Percentiles rank a stretch among this genome's conserved stretches.
phyloP scores from a whole-genome alignment of 768 basidiomycete species.

The Austroboletus eburneus region DNA sequence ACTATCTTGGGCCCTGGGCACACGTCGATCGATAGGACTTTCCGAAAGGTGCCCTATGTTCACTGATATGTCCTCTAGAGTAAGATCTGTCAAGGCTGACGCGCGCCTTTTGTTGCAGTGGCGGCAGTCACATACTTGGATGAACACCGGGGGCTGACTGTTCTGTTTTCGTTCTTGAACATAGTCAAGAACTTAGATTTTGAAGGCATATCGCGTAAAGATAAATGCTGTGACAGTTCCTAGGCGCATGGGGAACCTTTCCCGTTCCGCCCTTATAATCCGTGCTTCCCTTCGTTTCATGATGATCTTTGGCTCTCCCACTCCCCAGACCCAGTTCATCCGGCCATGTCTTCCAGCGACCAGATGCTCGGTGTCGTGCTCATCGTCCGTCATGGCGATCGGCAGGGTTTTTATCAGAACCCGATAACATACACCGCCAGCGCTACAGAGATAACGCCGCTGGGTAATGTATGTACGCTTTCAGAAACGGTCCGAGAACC shows the following conservation, averaged over 20 bases:
- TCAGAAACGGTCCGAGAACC: neutral
- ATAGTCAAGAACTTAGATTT: too few relatives aligned
- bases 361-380: slow-evolving; percentile 54
- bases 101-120: too few relatives aligned
- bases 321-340: neutral
- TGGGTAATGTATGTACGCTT: slow-evolving; percentile 47
- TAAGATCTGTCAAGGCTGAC: too few relatives aligned
- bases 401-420: slow-evolving; percentile 62
- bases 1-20: too few relatives aligned
- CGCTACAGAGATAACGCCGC: slow-evolving; percentile 58
- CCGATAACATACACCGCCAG: slow-evolving; percentile 55
- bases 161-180: too few relatives aligned
- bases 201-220: too few relatives aligned
- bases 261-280: neutral
- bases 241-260: neutral
- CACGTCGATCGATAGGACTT: too few relatives aligned
- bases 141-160: too few relatives aligned
- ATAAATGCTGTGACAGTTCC: neutral
- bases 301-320: neutral
- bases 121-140: too few relatives aligned
- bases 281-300: neutral
- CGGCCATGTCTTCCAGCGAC: slow-evolving; percentile 14
- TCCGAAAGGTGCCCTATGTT: too few relatives aligned
- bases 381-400: slow-evolving; percentile 57
- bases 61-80: too few relatives aligned